A percentile compares a stretch with the other conserved stretches of the same genome.
Evolutionary conservation across 768 basidiomycete species (phyloP).

Genomic region (Mycena belliarum): DNA sequence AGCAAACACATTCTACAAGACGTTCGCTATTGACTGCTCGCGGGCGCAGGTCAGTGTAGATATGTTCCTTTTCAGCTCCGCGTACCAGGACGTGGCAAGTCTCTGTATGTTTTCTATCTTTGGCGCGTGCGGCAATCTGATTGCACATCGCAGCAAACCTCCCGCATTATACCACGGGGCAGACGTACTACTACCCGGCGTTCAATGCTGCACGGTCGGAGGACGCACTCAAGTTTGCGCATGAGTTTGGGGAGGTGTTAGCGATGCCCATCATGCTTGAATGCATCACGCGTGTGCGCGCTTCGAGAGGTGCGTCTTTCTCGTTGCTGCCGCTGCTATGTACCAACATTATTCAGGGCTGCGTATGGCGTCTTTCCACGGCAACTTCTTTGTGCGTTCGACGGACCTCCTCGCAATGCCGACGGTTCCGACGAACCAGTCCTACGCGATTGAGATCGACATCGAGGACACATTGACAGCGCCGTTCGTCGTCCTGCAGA

Average conservation of each 20-base stretch:
- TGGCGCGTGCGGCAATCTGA: not conserved
- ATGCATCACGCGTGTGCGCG: conserved; percentile 96
- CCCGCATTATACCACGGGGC: conserved; percentile 96
- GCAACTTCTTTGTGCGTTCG: conserved; percentile 97
- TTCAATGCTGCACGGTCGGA: conserved; percentile 95
- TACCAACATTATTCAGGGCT: conserved; percentile 51
- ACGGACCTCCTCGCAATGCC: conserved; percentile 96
- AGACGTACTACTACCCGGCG: conserved; percentile 97
- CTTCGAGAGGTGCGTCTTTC: conserved; percentile 72
- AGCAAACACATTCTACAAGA: conserved; percentile 96
- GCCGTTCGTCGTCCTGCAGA: conserved; percentile 92
- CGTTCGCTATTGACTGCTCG: conserved; percentile 97
- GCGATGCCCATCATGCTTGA: conserved; percentile 95
- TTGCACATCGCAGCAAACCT: conserved; percentile 63
- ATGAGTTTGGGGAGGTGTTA: conserved; percentile 92
- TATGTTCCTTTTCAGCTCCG: conserved; percentile 96
- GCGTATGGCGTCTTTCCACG: conserved; percentile 96
- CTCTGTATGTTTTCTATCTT: conserved; percentile 54
- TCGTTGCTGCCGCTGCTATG: not conserved
- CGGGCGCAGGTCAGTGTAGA: conserved; percentile 96
- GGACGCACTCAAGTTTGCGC: conserved; percentile 97
- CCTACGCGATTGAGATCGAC: conserved; percentile 93
- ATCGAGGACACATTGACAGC: conserved; percentile 92
- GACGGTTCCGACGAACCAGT: conserved; percentile 94
- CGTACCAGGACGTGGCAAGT: conserved; percentile 94